phyloP scores from a whole-genome alignment of 2,329 filamentous ascomycete genomes.

The Aspergillus piperis region DNA sequence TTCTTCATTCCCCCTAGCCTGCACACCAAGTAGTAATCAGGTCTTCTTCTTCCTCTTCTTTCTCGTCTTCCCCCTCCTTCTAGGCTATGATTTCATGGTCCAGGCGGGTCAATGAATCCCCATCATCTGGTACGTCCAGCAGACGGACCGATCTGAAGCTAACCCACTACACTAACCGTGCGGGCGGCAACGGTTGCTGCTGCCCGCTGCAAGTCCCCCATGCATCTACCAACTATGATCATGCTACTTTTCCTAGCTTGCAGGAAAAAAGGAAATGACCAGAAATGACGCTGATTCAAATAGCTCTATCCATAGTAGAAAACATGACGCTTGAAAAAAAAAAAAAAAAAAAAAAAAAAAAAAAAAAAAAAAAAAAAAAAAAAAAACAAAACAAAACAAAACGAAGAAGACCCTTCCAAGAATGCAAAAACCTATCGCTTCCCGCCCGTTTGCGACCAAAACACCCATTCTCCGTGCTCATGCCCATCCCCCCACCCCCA shows the following conservation, averaged over 20 bases:
- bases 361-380: neutral
- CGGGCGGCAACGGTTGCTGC: slow-evolving; percentile 1
- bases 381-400: neutral
- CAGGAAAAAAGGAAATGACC: neutral
- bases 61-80: neutral
- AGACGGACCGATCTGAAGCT: slow-evolving; percentile 5
- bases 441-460: neutral
- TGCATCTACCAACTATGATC: neutral
- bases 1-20: neutral
- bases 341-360: neutral
- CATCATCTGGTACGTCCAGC: slow-evolving; percentile 9
- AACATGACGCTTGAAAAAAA: neutral
- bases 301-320: neutral
- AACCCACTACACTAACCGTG: neutral
- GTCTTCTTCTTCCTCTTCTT: too few species aligned
- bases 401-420: neutral
- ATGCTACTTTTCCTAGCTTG: neutral
- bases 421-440: neutral
- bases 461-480: neutral
- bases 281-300: neutral
- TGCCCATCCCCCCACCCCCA: neutral
- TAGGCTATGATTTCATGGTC: slow-evolving; percentile 7
- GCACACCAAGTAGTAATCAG: neutral
- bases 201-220: neutral
- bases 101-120: neutral